Conservation (phyloP, 2,329 filamentous ascomycete species). For the Aspergillus hiratsukae region DNA sequence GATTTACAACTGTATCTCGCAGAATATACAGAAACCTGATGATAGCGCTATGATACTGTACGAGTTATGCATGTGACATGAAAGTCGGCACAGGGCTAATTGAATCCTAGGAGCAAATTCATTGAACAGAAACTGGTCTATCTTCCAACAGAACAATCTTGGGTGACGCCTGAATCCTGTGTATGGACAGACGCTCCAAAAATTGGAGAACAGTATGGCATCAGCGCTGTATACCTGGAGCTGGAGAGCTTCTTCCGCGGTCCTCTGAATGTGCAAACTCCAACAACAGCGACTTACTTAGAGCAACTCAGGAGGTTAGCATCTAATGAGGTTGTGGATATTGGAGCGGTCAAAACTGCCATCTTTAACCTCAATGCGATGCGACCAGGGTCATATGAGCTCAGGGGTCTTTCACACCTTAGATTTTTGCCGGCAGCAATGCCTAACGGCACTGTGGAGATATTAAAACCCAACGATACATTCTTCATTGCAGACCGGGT, state of each 20-base stretch:
- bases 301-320: neutral
- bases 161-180: neutral
- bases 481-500: constrained; percentile 6
- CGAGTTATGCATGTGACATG: no score
- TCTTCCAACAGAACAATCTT: neutral
- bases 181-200: neutral
- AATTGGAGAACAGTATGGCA: neutral
- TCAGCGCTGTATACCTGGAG: neutral
- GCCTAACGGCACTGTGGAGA: neutral
- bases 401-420: neutral
- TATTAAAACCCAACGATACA: neutral
- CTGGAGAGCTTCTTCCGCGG: constrained; percentile 3
- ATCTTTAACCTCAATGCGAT: no score
- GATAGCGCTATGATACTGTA: no score
- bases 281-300: neutral
- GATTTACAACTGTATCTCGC: no score
- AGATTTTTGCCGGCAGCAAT: neutral
- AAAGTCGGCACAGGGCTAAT: no score
- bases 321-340: neutral
- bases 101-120: no score
- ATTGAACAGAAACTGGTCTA: neutral
- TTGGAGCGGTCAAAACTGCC: neutral
- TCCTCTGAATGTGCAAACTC: neutral
- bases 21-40: no score
- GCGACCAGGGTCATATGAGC: no score